Evolutionary conservation across 306 rosid genomes (phyloP).

Genomic region (Luffa aegyptiaca): DNA sequence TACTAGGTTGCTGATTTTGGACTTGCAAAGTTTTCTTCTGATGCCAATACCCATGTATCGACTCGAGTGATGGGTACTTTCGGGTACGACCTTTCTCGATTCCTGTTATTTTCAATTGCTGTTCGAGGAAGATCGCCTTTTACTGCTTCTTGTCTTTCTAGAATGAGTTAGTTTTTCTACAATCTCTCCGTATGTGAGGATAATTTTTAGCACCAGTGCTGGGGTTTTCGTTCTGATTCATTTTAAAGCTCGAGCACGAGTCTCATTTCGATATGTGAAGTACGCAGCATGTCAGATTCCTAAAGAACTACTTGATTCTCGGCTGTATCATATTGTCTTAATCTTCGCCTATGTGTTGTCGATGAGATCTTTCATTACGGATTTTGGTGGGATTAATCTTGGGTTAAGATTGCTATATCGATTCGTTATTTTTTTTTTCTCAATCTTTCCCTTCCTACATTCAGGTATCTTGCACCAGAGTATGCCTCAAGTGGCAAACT

Average conservation of each 20-base stretch:
- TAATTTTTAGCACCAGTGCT: neutral
- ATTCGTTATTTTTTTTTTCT: neutral
- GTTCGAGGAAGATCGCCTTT: neutral
- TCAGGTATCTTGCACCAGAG: conserved; percentile 94
- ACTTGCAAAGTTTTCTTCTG: conserved; percentile 80
- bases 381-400: neutral
- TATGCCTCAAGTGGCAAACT: conserved; percentile 96
- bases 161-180: neutral
- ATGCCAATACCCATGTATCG: conserved; percentile 82
- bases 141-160: neutral
- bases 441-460: neutral
- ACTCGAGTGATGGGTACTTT: conserved; percentile 99
- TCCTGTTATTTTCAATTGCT: neutral
- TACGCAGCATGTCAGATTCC: neutral
- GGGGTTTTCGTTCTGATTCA: neutral
- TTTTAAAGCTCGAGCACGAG: neutral
- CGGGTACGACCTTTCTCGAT: conserved; percentile 44
- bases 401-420: neutral
- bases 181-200: no score
- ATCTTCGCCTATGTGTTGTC: neutral
- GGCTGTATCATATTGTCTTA: neutral
- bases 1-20: conserved; percentile 93
- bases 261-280: neutral
- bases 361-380: neutral
- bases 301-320: neutral